Percentiles rank a stretch among this genome's conserved stretches.
Evolutionary conservation across 148 eudicot genomes (phyloP).

Genomic region (Drosera capensis): DNA sequence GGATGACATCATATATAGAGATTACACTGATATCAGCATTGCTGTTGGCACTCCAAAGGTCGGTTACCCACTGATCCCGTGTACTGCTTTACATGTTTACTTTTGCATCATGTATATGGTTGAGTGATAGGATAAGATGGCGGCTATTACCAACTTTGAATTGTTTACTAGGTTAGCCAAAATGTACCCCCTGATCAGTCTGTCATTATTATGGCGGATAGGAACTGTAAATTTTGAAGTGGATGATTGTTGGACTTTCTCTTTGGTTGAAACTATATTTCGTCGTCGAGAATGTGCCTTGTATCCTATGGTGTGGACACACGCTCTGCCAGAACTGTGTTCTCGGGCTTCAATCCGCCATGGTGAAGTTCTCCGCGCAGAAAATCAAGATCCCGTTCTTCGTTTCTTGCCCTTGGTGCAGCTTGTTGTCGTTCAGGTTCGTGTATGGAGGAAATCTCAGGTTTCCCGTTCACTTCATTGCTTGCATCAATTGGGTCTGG

Average conservation of each 20-base stretch:
- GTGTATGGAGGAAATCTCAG: constrained; percentile 42
- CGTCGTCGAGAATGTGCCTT: constrained; percentile 45
- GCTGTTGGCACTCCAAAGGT: constrained; percentile 99
- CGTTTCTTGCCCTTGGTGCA: constrained; percentile 75
- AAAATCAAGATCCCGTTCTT: constrained; percentile 47
- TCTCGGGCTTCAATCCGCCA: constrained; percentile 42
- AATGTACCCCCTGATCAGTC: too few relatives aligned
- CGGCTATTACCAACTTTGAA: too few relatives aligned
- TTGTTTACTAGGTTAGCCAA: too few relatives aligned
- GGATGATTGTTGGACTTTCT: constrained; percentile 61
- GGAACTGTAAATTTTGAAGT: too few relatives aligned
- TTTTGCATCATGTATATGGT: too few relatives aligned
- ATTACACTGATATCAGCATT: constrained; percentile 84
- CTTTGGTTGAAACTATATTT: constrained; percentile 53
- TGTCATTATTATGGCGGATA: too few relatives aligned
- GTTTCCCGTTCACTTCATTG: too few relatives aligned
- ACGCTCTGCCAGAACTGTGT: constrained; percentile 64
- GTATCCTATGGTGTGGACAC: constrained; percentile 78
- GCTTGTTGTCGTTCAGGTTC: constrained; percentile 31
- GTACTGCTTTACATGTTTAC: not conserved
- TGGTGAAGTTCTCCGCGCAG: constrained; percentile 34
- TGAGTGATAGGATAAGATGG: too few relatives aligned
- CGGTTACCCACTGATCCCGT: constrained; percentile 1
- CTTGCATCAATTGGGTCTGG: too few relatives aligned
- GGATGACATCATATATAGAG: constrained; percentile 88